phyloP scores from a whole-genome alignment of 164 flowering plant genomes.

The Houttuynia cordata region DNA sequence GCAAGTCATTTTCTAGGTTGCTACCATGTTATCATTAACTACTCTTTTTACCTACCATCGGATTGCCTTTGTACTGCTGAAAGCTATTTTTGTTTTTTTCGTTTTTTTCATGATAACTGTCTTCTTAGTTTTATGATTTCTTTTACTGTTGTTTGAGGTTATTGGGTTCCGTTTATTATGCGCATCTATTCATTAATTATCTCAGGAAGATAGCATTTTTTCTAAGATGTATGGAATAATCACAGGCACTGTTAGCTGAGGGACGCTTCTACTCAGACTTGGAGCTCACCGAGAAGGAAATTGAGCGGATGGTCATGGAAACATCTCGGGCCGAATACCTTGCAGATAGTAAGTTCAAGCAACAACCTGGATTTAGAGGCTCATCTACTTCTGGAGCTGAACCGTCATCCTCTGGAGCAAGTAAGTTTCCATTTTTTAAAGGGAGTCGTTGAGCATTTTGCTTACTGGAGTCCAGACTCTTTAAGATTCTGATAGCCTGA shows the following conservation, averaged over 20 bases:
- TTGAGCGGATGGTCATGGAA: constrained; percentile 96
- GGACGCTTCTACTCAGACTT: constrained; percentile 93
- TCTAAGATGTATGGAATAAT: no score
- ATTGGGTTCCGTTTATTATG: no score
- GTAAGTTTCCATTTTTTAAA: constrained; percentile 28
- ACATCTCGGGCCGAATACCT: constrained; percentile 89
- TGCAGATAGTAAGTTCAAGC: constrained; percentile 52
- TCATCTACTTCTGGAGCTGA: constrained; percentile 87
- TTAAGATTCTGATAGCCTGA: no score
- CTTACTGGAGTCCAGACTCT: no score
- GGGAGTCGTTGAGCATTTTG: no score
- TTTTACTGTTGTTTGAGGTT: no score
- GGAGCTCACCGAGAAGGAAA: constrained; percentile 99
- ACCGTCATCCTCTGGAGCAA: constrained; percentile 91
- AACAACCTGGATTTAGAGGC: constrained; percentile 36
- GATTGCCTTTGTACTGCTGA: no score
- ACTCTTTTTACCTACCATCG: no score
- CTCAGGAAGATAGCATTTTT: no score
- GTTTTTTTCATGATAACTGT: neutral
- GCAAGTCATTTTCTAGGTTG: no score
- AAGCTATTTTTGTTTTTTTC: neutral
- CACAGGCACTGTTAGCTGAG: constrained; percentile 91
- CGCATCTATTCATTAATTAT: no score
- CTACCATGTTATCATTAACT: no score
- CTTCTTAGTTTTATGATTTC: neutral